A percentile compares a stretch with the other conserved stretches of the same genome.
phyloP scores from a whole-genome alignment of 2,329 filamentous ascomycete species.

The Botrytis cinerea region DNA sequence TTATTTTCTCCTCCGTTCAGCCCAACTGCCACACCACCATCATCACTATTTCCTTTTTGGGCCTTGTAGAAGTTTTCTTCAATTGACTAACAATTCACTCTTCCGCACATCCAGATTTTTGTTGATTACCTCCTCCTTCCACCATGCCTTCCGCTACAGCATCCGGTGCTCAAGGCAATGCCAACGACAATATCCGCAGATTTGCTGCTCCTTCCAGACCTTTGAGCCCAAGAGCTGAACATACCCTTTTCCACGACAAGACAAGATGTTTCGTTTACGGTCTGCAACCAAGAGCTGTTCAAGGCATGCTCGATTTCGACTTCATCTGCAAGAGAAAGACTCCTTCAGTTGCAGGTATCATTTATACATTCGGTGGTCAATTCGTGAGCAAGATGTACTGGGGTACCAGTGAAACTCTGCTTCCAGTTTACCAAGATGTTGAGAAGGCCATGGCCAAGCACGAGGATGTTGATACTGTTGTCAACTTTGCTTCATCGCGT shows the following conservation, averaged over 20 bases:
- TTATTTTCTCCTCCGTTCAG: background rate
- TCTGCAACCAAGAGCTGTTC: constrained; percentile 90
- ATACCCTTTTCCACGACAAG: constrained; percentile 98
- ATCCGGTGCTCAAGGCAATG: constrained; percentile 58
- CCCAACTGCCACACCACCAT: constrained; percentile 2
- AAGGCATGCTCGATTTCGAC: constrained; percentile 98
- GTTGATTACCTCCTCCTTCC: constrained; percentile 17
- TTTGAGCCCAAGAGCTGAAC: constrained; percentile 81
- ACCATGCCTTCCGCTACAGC: constrained; percentile 29
- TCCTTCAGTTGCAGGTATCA: constrained; percentile 96
- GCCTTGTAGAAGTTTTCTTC: constrained; percentile 21
- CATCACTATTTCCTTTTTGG: constrained; percentile 6
- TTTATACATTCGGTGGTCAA: constrained; percentile 99
- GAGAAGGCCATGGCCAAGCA: constrained; percentile 95
- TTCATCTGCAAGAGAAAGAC: constrained; percentile 99
- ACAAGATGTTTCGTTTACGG: constrained; percentile 99
- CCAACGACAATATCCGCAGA: constrained; percentile 97
- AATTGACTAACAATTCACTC: constrained; percentile 30
- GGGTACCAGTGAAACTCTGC: constrained; percentile 98
- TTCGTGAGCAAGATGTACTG: constrained; percentile 99
- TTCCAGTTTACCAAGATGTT: constrained; percentile 96
- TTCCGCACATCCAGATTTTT: constrained; percentile 23
- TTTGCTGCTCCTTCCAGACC: constrained; percentile 92
- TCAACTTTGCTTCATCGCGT: constrained; percentile 99
- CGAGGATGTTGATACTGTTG: constrained; percentile 92